A percentile compares a stretch with the other conserved stretches of the same genome.
These are phyloP conservation scores for Alternaria solani DNA, from an alignment of 2,329 filamentous ascomycete genomes.

Conservation along the genomic window DNA sequence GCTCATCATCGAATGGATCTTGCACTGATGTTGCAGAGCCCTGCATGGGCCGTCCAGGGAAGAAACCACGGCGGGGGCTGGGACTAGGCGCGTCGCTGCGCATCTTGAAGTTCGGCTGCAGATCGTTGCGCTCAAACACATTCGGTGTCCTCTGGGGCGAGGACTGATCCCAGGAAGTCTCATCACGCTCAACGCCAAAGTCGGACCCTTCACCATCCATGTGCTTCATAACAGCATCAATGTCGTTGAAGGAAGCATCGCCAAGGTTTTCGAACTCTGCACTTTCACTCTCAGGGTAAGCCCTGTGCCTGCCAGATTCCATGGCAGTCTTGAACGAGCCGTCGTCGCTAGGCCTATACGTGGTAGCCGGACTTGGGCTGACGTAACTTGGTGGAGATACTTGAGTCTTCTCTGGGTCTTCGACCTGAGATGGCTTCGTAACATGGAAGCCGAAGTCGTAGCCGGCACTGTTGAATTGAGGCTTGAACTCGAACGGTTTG, in stretches of 20 bases:
- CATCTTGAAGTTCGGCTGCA: slow-evolving; percentile 54
- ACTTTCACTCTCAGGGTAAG: slow-evolving; percentile 49
- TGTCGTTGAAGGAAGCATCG: slow-evolving; percentile 75
- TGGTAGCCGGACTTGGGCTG: slow-evolving; percentile 51
- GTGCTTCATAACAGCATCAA: slow-evolving; percentile 91
- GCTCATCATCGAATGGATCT: slow-evolving; percentile 70
- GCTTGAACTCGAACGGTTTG: slow-evolving; percentile 68
- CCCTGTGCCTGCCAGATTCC: slow-evolving; percentile 42
- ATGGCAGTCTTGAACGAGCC: slow-evolving; percentile 51
- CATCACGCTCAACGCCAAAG: slow-evolving; percentile 73
- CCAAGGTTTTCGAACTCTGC: slow-evolving; percentile 46
- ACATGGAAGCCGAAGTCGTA: slow-evolving; percentile 52
- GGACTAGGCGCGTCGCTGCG: slow-evolving; percentile 78
- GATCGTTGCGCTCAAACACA: slow-evolving; percentile 42
- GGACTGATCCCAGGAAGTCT: slow-evolving; percentile 53
- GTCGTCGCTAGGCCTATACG: slow-evolving; percentile 52
- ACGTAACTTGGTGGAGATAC: slow-evolving; percentile 29
- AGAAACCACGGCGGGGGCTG: slow-evolving; percentile 65
- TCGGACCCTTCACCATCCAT: slow-evolving; percentile 77
- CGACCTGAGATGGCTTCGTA: slow-evolving; percentile 47
- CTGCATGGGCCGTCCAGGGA: slow-evolving; percentile 33
- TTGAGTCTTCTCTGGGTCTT: slow-evolving; percentile 33
- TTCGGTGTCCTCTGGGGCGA: slow-evolving; percentile 45
- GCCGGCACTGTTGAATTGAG: slow-evolving; percentile 37
- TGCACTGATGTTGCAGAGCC: slow-evolving; percentile 52